A percentile compares a stretch with the other conserved stretches of the same genome.
Conservation (phyloP, 2,329 filamentous ascomycete species). For the Penicillium sp. region DNA sequence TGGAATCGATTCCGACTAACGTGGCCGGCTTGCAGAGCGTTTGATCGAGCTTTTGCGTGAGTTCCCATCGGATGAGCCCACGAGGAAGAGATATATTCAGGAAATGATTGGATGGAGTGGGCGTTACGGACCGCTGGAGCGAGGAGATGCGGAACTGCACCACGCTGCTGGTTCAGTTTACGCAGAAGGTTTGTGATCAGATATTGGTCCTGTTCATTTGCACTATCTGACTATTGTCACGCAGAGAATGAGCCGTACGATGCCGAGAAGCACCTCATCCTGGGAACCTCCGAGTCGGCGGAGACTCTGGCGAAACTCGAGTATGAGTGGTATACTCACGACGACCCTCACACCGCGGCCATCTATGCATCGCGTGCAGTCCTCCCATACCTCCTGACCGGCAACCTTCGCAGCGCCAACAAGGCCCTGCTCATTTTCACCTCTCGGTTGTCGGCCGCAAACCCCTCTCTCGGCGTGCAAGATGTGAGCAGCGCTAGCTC, state of each 20-base stretch:
- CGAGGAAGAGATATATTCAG: constrained; percentile 84
- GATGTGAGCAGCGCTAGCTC: constrained; percentile 72
- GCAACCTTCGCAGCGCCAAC: constrained; percentile 87
- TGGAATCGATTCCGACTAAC: background rate
- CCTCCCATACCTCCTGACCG: constrained; percentile 84
- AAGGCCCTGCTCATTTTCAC: constrained; percentile 76
- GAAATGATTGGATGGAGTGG: constrained; percentile 87
- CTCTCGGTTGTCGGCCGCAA: constrained; percentile 57
- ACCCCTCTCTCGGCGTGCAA: constrained; percentile 68
- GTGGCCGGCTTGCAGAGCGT: constrained; percentile 43
- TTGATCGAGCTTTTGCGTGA: constrained; percentile 75
- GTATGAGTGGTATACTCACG: constrained; percentile 89
- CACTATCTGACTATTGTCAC: constrained; percentile 14
- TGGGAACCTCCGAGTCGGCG: constrained; percentile 86
- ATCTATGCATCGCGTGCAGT: constrained; percentile 83
- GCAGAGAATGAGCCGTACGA: constrained; percentile 86
- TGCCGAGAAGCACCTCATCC: constrained; percentile 81
- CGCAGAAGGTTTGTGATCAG: constrained; percentile 61
- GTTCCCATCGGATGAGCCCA: constrained; percentile 81
- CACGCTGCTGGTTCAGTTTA: constrained; percentile 85
- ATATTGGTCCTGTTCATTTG: background rate
- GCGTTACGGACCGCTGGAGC: constrained; percentile 80
- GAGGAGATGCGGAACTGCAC: constrained; percentile 90
- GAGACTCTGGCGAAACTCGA: constrained; percentile 78
- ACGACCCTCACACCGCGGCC: constrained; percentile 82